Evolutionary conservation across 1,284 basidiomycete genomes (phyloP).

Genomic region (Tremellales sp.): DNA sequence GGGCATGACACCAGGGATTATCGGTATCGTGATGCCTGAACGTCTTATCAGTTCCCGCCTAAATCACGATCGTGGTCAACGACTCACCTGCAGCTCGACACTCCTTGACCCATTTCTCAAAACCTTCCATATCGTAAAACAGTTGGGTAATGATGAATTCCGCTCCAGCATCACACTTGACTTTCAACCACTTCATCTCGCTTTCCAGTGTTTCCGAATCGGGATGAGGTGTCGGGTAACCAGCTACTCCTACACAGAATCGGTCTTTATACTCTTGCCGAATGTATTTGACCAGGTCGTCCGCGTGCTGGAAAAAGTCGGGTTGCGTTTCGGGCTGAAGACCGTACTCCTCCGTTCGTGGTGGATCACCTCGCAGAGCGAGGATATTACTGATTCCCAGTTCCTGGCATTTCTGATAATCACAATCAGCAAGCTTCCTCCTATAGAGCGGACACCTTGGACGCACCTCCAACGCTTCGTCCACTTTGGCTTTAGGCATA

Average conservation of each 20-base stretch:
- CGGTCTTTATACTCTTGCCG: conserved; percentile 75
- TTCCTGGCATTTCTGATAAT: conserved; percentile 65
- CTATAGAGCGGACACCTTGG: not conserved
- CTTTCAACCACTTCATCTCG: conserved; percentile 74
- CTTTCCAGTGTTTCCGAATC: conserved; percentile 63
- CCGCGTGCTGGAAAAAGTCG: conserved; percentile 88
- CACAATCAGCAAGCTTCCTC: conserved; percentile 1
- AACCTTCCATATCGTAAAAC: conserved; percentile 90
- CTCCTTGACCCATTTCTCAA: conserved; percentile 69
- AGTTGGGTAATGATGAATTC: conserved; percentile 95
- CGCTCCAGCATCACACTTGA: conserved; percentile 91
- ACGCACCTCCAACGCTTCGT: conserved; percentile 71
- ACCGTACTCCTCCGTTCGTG: conserved; percentile 89
- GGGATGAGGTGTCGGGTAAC: conserved; percentile 88
- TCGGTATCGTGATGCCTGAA: conserved; percentile 84
- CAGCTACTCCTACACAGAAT: conserved; percentile 72
- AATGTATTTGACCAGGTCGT: conserved; percentile 89
- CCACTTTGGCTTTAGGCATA: conserved; percentile 83
- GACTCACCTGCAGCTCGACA: conserved; percentile 66
- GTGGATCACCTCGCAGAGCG: conserved; percentile 90
- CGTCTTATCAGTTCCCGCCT: not conserved
- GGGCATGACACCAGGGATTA: conserved; percentile 96
- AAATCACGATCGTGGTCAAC: not conserved
- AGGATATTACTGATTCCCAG: conserved; percentile 86
- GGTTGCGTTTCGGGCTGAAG: conserved; percentile 66